Conservation (phyloP, 2,329 filamentous ascomycete genomes). For the Talaromyces sp. region DNA sequence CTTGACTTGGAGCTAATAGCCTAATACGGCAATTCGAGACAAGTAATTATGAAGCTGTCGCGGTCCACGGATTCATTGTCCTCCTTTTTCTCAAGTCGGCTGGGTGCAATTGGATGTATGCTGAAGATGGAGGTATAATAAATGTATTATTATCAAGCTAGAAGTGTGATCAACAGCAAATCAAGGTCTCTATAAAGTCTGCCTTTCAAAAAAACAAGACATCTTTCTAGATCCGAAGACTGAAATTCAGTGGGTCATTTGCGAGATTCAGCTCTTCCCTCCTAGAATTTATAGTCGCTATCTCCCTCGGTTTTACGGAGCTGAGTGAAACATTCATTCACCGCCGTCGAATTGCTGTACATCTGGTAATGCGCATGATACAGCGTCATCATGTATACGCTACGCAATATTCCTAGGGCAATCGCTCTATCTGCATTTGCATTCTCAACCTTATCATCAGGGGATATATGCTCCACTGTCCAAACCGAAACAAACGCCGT, state of each 20-base stretch:
- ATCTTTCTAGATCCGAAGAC: no score
- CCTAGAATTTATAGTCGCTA: background rate
- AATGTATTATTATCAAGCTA: background rate
- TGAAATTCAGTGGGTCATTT: background rate
- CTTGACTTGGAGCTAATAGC: background rate
- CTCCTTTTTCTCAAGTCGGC: background rate
- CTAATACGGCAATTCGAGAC: background rate
- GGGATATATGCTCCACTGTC: constrained; percentile 42
- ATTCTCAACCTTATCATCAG: constrained; percentile 23
- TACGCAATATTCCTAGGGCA: background rate
- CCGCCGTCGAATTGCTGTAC: background rate
- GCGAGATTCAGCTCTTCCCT: background rate
- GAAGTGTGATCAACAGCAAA: background rate
- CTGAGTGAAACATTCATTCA: no score
- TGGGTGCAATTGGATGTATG: background rate
- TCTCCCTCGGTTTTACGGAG: background rate
- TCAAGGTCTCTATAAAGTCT: background rate
- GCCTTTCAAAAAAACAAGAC: background rate
- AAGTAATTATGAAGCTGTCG: background rate
- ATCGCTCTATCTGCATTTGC: constrained; percentile 10
- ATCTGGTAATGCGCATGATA: background rate
- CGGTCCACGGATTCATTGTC: background rate
- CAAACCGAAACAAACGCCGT: constrained; percentile 26
- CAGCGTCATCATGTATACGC: background rate
- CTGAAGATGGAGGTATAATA: background rate